Evolutionary conservation across 2,329 filamentous ascomycete genomes (phyloP), one percentile per base, ranked within the genome.

Genomic region (Epichloe elymi): DNA sequence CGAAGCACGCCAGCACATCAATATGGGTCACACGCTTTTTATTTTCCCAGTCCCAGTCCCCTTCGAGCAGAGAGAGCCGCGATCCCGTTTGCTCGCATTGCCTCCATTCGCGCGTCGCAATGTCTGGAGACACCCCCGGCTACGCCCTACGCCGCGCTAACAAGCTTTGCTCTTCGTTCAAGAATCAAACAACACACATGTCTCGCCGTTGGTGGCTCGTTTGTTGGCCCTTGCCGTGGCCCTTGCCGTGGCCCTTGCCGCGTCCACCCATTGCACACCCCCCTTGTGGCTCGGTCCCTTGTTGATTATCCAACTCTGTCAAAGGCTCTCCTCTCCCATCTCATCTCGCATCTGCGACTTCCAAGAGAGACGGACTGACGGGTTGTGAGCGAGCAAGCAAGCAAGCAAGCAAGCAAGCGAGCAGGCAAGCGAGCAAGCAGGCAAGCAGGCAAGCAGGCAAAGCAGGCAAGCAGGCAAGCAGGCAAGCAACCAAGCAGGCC

Each of bases 1-100:
- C 76, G 76, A 84, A 76, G 75, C 74, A 83, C 83, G 88, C 88
- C 88, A 94, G 77, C 88, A 85, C 88, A 94, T 89, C 87, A 86
- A 74, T 72, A 80, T 79, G 78, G 79, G 78, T 80, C 78, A 78
- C 78, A 79, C 76, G 76, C 41, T 45, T 30, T 46, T 45, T 35
- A 26, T 38, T 19, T 44, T 41, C 30, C 5, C 26, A 30, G 17
- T 45, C 8, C 11, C 19, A 5, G 4, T 30, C 26, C 19, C 61
- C 59, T 57, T 62, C 55, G 74, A 81, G 78, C 81, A 26, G 23
- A 26, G 23, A 26, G 23, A 26, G 23, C 23, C 23, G 23, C 7
- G 23, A 26, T 26, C 23, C 23, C 23, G 23, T 26, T 3, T 26
- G 23, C 23, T 26, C 79, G 76, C 75, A 74, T 78, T 78, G 59